phyloP scores from a whole-genome alignment of 2,329 filamentous ascomycete species.

The Alternaria novae-zelandiae region DNA sequence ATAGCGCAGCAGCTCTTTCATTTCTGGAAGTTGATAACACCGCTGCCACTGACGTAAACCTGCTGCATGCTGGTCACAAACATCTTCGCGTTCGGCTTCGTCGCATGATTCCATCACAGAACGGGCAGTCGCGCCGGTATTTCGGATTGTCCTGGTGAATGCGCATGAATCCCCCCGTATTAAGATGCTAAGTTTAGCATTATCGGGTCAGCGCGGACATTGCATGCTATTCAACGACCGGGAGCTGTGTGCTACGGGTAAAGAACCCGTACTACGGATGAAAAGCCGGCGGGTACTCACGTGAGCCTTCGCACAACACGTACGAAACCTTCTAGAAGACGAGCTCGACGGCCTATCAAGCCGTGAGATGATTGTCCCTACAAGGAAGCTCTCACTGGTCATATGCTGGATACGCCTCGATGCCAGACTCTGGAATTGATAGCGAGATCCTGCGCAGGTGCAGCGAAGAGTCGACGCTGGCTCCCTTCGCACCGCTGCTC shows the following conservation, averaged over 20 bases:
- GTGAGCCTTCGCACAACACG: not conserved
- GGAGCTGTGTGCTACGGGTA: not conserved
- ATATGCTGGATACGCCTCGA: not conserved
- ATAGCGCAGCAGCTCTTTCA: not conserved
- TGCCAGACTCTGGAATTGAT: not conserved
- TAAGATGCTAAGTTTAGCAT: not conserved
- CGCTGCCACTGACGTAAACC: not conserved
- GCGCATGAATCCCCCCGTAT: not conserved
- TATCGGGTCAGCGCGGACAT: not conserved
- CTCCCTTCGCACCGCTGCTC: not conserved
- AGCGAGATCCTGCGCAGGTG: not conserved
- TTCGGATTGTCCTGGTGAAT: not conserved
- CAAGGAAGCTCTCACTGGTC: not conserved
- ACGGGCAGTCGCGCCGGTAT: not conserved
- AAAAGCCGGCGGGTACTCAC: not conserved
- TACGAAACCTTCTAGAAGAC: not conserved
- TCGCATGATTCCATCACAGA: not conserved
- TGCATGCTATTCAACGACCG: not conserved
- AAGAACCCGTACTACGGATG: not conserved
- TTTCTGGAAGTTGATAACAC: not conserved
- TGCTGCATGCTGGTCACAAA: not conserved
- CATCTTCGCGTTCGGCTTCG: not conserved
- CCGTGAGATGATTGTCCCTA: rapidly evolving
- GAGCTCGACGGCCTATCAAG: not conserved
- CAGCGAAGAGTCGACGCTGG: not conserved